Evolutionary conservation across 1,284 basidiomycete genomes (phyloP), one percentile per base, ranked within the genome.

Genomic region (Naganishia sp.): DNA sequence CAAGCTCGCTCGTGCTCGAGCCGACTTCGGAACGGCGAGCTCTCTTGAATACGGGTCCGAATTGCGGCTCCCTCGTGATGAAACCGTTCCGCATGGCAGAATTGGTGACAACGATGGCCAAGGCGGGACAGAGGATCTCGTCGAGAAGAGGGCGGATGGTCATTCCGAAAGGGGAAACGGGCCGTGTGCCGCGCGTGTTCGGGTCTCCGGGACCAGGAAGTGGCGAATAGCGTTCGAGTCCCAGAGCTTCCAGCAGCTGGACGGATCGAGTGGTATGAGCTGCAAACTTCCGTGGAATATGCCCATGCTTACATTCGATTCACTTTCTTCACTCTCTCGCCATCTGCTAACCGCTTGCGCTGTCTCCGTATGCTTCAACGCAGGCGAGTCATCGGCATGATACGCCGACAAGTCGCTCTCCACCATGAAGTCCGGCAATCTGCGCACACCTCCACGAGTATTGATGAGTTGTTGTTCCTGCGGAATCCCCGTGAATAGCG

Each of bases 401-500:
- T 25, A 50, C 11, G 23, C 49, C 21, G 49, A 50, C 21, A 50
- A 15, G 23, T 50, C 49, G 13, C 49, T 50, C 13, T 50, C 49
- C 21, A 50, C 49, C 49, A 50, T 23, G 21, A 28, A 23, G 23
- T 50, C 49, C 49, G 49, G 49, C 49, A 50, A 28, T 50, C 49
- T 50, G 21, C 15, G 49, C n/a, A 21, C 10, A 28, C 49, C 49
- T 0, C 49, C 21, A 28, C 5, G 6, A 39, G 35, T 39, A 39
- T 39, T 3, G 23, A 21, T 28, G 4, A 5, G 5, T 15, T n/a
- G 45, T 25, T 3, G 21, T 21, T 50, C n/a, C 21, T 50, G 23
- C 13, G 21, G 23, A 15, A 50, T 50, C 21, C 21, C 25, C 21
- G 49, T 15, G 23, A 50, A 50, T 21, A 50, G 23, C 6, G 49